Evolutionary conservation across 2,329 filamentous ascomycete species (phyloP).

Genomic region (Venturia carpophila): DNA sequence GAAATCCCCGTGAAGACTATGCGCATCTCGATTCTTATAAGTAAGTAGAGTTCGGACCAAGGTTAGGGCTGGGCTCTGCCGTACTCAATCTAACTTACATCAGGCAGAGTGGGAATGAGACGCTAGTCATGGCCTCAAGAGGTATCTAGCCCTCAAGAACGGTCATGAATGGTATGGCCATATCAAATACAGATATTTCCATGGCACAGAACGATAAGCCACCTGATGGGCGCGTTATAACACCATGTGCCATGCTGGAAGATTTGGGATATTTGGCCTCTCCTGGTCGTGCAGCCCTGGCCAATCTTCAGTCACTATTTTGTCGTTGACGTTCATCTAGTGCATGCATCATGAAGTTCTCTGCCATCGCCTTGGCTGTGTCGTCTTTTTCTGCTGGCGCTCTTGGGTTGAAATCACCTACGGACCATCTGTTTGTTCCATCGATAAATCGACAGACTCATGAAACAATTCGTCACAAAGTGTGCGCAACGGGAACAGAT

Average conservation of each 20-base stretch:
- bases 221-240: neutral
- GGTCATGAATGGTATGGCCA: neutral
- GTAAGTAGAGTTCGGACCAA: neutral
- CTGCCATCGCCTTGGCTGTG: neutral
- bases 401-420: neutral
- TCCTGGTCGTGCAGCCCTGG: too few species aligned
- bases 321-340: neutral
- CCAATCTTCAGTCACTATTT: neutral
- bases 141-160: neutral
- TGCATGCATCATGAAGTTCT: neutral
- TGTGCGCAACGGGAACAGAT: conserved; percentile 17
- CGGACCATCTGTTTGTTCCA: neutral
- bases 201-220: neutral
- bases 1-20: neutral
- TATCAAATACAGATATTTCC: neutral
- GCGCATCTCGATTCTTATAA: too few species aligned
- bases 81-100: neutral
- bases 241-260: neutral
- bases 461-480: neutral
- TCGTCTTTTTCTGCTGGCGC: neutral
- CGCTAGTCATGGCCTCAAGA: neutral
- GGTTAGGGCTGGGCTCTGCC: neutral
- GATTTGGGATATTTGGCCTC: neutral
- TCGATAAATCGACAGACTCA: neutral
- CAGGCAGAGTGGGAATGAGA: neutral